Base-by-base conservation (phyloP, 2,329 filamentous ascomycete genomes). In the Furcasterigmium sp. region DNA sequence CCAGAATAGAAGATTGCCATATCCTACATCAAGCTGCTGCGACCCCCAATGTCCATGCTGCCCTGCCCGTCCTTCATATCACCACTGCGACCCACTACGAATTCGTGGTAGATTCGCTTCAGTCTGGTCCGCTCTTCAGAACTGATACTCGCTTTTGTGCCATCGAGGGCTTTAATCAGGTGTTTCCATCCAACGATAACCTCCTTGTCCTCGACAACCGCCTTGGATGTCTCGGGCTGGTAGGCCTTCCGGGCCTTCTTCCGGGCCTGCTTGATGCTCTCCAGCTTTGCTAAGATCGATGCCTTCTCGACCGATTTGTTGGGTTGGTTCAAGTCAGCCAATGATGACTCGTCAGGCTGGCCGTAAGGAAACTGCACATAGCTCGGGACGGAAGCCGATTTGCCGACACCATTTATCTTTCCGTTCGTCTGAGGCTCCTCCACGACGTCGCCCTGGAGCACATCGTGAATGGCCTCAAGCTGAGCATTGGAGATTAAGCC, bases 401-500 rank as follows among this genome's bases (percentile, higher is more conserved):
- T 52, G 44, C 51, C 51, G 44, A 49, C 41, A 45, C 46, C 49
- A 51, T 54, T 58, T 61, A 45, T 60, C 64, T 51, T 58, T 41
- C 64, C 60, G 49, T 57, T 62, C n/a, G 61, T 58, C 10, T 59
- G 37, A 58, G 62, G 26, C 39, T 39, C 23, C 49, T 55, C 15
- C 54, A 56, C 20, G 53, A 52, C 55, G 35, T 80, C 71, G 55
- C 84, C 80, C 42, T 81, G 84, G 1, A 98, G 77, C 3, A 94
- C 82, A 53, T 96, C 91, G 59, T 98, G 93, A 51, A 98, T 96
- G 21, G 93, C 93, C 67, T 97, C 91, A 6, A 98, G 76, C 61
- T 98, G 93, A 0, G 93, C 91, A 53, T 98, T 98, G 56, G 95
- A 96, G 35, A 97, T 83, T 7, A 98, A 77, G 0, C 91, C 93